A percentile compares a stretch with the other conserved stretches of the same genome.
These are phyloP conservation scores for Favolaschia claudopus DNA, from an alignment of 768 basidiomycete genomes.

Conservation along the genomic window DNA sequence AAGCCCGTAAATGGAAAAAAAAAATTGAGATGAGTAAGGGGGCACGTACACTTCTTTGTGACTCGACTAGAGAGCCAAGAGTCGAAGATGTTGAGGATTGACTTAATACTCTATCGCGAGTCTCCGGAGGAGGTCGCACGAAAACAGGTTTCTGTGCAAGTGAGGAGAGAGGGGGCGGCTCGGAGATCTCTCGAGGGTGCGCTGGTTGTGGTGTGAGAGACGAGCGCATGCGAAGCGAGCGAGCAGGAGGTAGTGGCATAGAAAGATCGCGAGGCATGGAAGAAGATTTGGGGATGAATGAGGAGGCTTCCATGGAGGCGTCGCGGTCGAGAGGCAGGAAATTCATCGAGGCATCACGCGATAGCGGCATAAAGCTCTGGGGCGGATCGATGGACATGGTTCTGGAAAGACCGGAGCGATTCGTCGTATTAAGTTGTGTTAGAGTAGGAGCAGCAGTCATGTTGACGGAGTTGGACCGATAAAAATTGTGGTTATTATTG, in stretches of 20 bases:
- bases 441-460: conserved; percentile 34
- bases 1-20: conserved; percentile 10
- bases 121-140: conserved; percentile 63
- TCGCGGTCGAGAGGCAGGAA: conserved; percentile 46
- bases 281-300: conserved; percentile 34
- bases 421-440: conserved; percentile 33
- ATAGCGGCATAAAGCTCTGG: conserved; percentile 38
- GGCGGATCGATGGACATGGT: conserved; percentile 83
- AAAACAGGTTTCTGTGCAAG: conserved; percentile 75
- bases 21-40: conserved; percentile 1
- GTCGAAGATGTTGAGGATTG: conserved; percentile 52
- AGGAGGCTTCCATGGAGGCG: conserved; percentile 44
- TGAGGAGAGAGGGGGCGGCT: conserved; percentile 71
- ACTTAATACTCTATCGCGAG: conserved; percentile 35
- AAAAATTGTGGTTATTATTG: conserved; percentile 26
- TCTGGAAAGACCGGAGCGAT: conserved; percentile 48
- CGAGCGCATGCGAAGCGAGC: conserved; percentile 67
- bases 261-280: conserved; percentile 49
- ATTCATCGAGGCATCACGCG: conserved; percentile 54
- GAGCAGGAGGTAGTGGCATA: conserved; percentile 54
- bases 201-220: conserved; percentile 76
- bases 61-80: conserved; percentile 65
- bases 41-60: conserved; percentile 60
- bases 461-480: conserved; percentile 29
- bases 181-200: conserved; percentile 61